Percentiles rank a stretch among this genome's conserved stretches.
Conservation (phyloP, 1,284 basidiomycete genomes). For the Earliella scabrosa region DNA sequence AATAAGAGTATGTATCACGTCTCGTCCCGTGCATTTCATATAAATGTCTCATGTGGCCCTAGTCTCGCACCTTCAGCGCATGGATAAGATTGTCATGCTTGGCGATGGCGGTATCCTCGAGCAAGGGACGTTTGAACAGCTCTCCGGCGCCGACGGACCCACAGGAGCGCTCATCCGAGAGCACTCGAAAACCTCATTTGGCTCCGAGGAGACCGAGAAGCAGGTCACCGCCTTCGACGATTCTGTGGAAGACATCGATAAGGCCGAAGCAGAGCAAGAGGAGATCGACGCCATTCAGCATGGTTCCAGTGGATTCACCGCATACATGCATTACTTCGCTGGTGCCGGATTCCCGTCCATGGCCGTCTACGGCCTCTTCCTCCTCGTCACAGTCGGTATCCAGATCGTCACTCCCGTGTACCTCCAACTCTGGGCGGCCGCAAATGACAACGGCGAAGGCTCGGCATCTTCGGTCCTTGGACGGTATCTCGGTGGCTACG, state of each 20-base stretch:
- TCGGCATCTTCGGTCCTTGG: slow-evolving; percentile 3
- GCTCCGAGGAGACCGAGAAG: not conserved
- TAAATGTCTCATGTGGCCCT: not conserved
- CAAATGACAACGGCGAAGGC: not conserved
- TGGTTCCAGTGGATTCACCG: not conserved
- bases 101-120: not conserved
- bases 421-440: slow-evolving; percentile 4
- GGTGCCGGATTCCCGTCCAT: slow-evolving; percentile 1
- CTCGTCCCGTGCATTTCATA: not conserved
- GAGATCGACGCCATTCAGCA: slow-evolving; percentile 6
- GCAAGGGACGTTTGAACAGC: slow-evolving; percentile 1
- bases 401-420: slow-evolving; percentile 7
- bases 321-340: slow-evolving; percentile 1
- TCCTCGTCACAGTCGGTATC: slow-evolving; percentile 5
- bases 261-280: slow-evolving; percentile 5
- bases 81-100: slow-evolving; percentile 2
- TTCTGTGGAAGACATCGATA: slow-evolving; percentile 2
- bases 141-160: not conserved
- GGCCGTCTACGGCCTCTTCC: slow-evolving; percentile 1
- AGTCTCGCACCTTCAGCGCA: slow-evolving; percentile 2
- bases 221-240: slow-evolving; percentile 1
- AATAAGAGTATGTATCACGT: not conserved
- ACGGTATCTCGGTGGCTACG: slow-evolving; percentile 3
- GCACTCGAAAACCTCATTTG: not conserved
- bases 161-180: slow-evolving; percentile 2